Evolutionary conservation across 1,284 basidiomycete genomes (phyloP), one percentile per base, ranked within the genome.

Genomic region (Fomitopsis palustris): DNA sequence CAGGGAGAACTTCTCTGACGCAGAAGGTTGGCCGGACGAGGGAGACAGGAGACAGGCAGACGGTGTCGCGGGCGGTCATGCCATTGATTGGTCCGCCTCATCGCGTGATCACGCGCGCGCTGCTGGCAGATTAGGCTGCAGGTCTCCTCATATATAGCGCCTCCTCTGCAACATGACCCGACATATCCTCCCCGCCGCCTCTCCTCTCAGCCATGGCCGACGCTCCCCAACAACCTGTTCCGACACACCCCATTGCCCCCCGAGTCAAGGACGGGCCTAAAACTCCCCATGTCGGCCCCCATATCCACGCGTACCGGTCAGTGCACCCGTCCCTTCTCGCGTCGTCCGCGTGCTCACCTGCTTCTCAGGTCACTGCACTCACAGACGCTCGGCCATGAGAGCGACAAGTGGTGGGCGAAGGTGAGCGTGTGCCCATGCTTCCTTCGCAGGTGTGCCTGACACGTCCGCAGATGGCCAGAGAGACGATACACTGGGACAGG

Each of bases 401-500:
- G 87, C 29, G 91, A 95, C 68, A 78, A 82, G 65, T 98, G 93
- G 90, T 98, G 95, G 95, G 86, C 85, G 56, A 85, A 88, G 81
- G 92, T 90, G 54, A 57, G 85, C 73, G 31, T 17, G 23, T 21
- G 21, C 51, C 19, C 53, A 7, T 12, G n/a, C 17, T 52, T 29
- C 27, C n/a, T 54, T 16, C 53, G 47, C 23, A 27, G 38, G 35
- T 23, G 47, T 42, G 47, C 37, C 45, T 41, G 60, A 63, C 39
- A 42, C 53, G 27, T 57, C 21, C 39, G 45, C 62, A 96, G 88
- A 82, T 86, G 70, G 96, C 96, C 1, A 82, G 81, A 61, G 86
- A 95, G 65, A 86, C 84, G 29, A 79, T 99, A 35, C 79, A 92
- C 74, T 99, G 96, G 96, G 89, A 95, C 73, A 83, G 88, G 33